phyloP scores from a whole-genome alignment of 768 basidiomycete species.

The Plicaturopsis crispa region DNA sequence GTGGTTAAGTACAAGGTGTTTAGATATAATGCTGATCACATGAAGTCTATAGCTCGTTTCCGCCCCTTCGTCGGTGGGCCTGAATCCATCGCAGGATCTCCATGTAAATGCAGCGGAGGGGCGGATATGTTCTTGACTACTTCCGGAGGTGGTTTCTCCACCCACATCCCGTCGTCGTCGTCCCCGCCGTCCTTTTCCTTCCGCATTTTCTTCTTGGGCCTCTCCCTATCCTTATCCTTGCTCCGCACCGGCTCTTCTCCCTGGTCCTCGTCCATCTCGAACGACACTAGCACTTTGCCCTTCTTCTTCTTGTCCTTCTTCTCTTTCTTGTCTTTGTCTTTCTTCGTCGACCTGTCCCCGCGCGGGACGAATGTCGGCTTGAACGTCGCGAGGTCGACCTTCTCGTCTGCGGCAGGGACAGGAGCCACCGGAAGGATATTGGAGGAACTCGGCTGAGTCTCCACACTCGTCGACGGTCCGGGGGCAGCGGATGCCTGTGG shows the following conservation, averaged over 20 bases:
- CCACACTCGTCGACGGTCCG: background rate
- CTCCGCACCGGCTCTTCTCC: constrained; percentile 26
- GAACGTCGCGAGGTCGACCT: constrained; percentile 63
- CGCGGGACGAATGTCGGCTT: constrained; percentile 83
- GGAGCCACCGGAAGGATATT: background rate
- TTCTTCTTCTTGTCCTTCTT: constrained; percentile 35
- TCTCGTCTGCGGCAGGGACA: constrained; percentile 6
- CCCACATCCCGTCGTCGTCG: constrained; percentile 59
- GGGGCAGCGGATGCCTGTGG: background rate
- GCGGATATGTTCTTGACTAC: constrained; percentile 30
- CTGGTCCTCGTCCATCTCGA: constrained; percentile 66
- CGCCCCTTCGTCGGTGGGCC: constrained; percentile 34
- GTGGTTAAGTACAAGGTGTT: too few relatives aligned
- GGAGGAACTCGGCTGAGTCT: background rate
- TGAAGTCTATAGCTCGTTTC: constrained; percentile 70
- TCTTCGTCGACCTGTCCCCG: constrained; percentile 22
- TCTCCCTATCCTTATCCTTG: constrained; percentile 33
- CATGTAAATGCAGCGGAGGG: constrained; percentile 9
- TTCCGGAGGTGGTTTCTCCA: constrained; percentile 53
- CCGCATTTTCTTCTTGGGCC: constrained; percentile 34
- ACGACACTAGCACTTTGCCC: constrained; percentile 56
- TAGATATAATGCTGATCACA: constrained; percentile 31
- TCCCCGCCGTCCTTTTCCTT: constrained; percentile 27
- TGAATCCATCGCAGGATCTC: constrained; percentile 12
- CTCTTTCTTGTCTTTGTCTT: constrained; percentile 33